A percentile compares a stretch with the other conserved stretches of the same genome.
phyloP scores from a whole-genome alignment of 345 rosid genomes.

The Gossypium australe region DNA sequence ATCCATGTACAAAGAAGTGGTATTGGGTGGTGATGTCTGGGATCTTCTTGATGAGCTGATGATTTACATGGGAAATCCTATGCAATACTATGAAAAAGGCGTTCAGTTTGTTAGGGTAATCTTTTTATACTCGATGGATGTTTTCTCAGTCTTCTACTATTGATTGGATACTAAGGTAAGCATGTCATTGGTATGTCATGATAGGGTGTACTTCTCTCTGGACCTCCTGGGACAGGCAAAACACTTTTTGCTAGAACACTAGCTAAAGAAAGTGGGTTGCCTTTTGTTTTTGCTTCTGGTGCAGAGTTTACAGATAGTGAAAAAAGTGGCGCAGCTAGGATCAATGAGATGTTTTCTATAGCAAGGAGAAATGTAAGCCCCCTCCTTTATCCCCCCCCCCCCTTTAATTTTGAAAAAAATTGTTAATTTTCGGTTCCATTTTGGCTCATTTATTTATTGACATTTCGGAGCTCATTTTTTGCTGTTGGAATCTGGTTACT shows the following conservation, averaged over 20 bases:
- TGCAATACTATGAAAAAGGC: constrained; percentile 80
- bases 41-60: constrained; percentile 94
- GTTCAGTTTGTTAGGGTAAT: constrained; percentile 93
- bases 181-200: constrained; percentile 18
- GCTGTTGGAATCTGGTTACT: not conserved
- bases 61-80: constrained; percentile 92
- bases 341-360: constrained; percentile 84
- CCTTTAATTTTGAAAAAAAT: not conserved
- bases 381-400: not conserved
- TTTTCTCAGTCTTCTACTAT: constrained; percentile 1
- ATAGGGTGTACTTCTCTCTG: constrained; percentile 95
- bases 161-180: not conserved
- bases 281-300: constrained; percentile 95
- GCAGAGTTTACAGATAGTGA: constrained; percentile 95
- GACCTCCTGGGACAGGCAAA: constrained; percentile 99
- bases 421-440: not conserved
- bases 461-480: not conserved
- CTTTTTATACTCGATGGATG: constrained; percentile 5
- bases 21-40: constrained; percentile 98
- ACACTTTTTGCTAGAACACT: constrained; percentile 96
- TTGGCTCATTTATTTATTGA: not conserved
- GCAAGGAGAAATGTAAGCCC: constrained; percentile 90
- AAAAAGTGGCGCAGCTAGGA: constrained; percentile 84
- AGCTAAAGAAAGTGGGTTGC: constrained; percentile 90
- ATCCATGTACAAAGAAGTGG: constrained; percentile 89